Evolutionary conservation across 2,329 filamentous ascomycete genomes (phyloP), one percentile per base, ranked within the genome.

Genomic region (Pestalotiopsis sp.): DNA sequence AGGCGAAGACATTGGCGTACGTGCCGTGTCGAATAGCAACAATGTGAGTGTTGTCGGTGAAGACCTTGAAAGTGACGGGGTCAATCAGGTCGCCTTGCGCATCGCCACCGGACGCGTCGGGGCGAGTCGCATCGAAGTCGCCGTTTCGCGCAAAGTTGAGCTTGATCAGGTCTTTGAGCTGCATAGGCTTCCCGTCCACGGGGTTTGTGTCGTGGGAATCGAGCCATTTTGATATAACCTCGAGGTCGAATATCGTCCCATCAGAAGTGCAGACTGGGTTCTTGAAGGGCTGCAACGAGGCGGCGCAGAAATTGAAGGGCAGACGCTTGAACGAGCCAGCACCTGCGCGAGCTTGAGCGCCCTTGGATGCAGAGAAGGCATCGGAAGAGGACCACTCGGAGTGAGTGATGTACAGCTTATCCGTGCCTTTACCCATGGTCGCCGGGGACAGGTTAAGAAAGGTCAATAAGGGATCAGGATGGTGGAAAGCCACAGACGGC

Each of bases 41-140:
- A 69, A 99, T 93, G 80, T 98, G 96, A 4, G 96, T 98, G 80
- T 98, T 98, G 79, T 99, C 94, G 61, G 96, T 99, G 76, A 99
- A 94, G 9, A 97, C 93, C 80, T 99, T 99, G 86, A 93, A 98
- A 0, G 95, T 98, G 61, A 99, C 95, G 0, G 96, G 97, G 76
- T 99, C 96, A 71, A 98, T 93, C 76, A 96, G 93, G 75, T 98
- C 96, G 66, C 90, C 92, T 70, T 87, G 85, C 17, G 84, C 86
- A 71, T 89, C 87, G 71, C 82, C 83, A 13, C 70, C 74, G 11
- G 81, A 72, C 2, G 82, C 84, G 56, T 81, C 79, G 9, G 82
- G 82, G 70, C 79, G 78, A 56, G 84, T 81, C 2, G 83, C 82
- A 73, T 87, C 83, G 58, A 83, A 81, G 70, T 95, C 92, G 66